Evolutionary conservation across 176 grass and related monocot genomes (phyloP).

Genomic region (Poa annua): DNA sequence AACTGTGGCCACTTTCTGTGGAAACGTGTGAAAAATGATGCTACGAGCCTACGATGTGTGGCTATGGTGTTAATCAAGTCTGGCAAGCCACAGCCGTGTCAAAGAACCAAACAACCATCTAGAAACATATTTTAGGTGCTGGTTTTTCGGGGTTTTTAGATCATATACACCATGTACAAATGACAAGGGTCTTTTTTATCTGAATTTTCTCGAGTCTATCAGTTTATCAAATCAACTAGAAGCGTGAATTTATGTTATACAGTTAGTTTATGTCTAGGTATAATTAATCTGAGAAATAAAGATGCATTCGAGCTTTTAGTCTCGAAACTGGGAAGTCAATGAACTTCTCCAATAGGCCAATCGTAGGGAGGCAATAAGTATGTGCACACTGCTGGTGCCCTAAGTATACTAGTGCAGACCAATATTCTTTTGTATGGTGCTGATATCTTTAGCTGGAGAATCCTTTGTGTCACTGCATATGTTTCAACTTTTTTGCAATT

Average conservation of each 20-base stretch:
- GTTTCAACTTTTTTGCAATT: no score
- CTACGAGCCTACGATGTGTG: neutral
- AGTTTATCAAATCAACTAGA: neutral
- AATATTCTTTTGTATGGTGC: neutral
- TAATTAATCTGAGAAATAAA: neutral
- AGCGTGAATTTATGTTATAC: neutral
- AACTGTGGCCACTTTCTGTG: neutral
- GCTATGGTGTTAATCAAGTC: neutral
- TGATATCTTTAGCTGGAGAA: constrained; percentile 19
- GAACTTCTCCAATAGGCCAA: neutral
- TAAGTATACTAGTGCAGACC: constrained; percentile 10
- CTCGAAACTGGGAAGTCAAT: neutral
- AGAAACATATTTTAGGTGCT: neutral
- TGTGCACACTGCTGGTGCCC: neutral
- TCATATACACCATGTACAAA: neutral
- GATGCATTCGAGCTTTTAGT: constrained; percentile 6
- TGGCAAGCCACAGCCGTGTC: neutral
- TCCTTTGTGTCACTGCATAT: neutral
- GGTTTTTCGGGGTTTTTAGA: neutral
- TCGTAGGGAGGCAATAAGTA: no score
- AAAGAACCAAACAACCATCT: neutral
- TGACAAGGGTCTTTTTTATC: neutral
- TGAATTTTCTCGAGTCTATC: constrained; percentile 3
- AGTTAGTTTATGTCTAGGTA: neutral
- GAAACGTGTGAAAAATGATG: neutral